Conservation (phyloP, 2,329 filamentous ascomycete genomes). For the Paradendryphiella salina region DNA sequence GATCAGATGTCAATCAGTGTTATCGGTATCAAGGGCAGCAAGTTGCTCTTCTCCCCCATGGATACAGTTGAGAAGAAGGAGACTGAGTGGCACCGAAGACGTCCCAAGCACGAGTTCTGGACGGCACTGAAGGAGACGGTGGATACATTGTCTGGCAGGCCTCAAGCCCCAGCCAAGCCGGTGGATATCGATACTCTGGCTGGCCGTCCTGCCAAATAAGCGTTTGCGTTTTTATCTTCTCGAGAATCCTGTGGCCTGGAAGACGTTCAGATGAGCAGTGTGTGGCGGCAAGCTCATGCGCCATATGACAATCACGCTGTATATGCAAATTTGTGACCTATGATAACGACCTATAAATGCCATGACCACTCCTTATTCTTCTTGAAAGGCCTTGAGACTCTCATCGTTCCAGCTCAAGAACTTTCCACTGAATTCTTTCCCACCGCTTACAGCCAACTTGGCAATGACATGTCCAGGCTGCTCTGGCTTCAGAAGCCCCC, state of each 20-base stretch:
- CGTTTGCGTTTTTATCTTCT: no score
- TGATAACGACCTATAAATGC: constrained; percentile 3
- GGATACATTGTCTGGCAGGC: constrained; percentile 73
- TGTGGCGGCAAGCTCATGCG: neutral
- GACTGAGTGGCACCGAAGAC: constrained; percentile 90
- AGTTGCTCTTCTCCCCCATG: constrained; percentile 85
- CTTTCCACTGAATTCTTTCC: constrained; percentile 71
- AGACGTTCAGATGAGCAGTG: neutral
- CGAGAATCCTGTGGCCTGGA: neutral
- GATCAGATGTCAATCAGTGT: constrained; percentile 76
- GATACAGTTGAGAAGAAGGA: constrained; percentile 75
- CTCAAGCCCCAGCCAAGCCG: constrained; percentile 24
- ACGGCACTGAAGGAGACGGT: constrained; percentile 76
- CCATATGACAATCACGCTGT: constrained; percentile 2
- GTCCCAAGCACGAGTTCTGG: constrained; percentile 87
- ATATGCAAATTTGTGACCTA: constrained; percentile 11
- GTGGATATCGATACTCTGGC: constrained; percentile 26
- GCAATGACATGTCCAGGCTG: constrained; percentile 87
- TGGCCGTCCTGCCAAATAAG: constrained; percentile 21
- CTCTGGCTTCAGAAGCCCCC: constrained; percentile 76
- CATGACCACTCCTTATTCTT: constrained; percentile 1
- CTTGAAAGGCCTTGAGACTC: constrained; percentile 25
- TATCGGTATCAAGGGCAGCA: constrained; percentile 89
- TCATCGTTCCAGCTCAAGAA: constrained; percentile 61
- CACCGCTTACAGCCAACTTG: constrained; percentile 66